phyloP scores from a whole-genome alignment of 176 grass and related monocot genomes.

The Avena insularis region DNA sequence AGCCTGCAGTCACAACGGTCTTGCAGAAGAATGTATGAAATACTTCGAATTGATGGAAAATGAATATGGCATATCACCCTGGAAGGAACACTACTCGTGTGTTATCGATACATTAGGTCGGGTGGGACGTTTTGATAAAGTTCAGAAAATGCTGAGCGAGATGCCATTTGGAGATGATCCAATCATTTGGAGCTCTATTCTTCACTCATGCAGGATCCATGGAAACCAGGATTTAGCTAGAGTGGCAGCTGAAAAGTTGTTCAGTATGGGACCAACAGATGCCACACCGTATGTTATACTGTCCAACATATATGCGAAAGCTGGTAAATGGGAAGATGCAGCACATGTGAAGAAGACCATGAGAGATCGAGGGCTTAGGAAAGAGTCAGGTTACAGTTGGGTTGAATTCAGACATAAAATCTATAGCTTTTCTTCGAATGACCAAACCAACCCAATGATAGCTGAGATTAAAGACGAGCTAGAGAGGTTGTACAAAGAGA shows the following conservation, averaged over 20 bases:
- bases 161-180: slow-evolving; percentile 69
- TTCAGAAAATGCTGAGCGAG: slow-evolving; percentile 66
- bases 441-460: slow-evolving; percentile 75
- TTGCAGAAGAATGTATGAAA: slow-evolving; percentile 71
- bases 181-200: slow-evolving; percentile 90
- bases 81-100: slow-evolving; percentile 86
- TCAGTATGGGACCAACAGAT: slow-evolving; percentile 62
- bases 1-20: slow-evolving; percentile 79
- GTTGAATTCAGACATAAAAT: slow-evolving; percentile 83
- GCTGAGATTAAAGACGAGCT: slow-evolving; percentile 68
- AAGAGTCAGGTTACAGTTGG: slow-evolving; percentile 88
- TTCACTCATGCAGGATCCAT: slow-evolving; percentile 86
- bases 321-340: slow-evolving; percentile 74
- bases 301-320: slow-evolving; percentile 92
- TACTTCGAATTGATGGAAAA: slow-evolving; percentile 77
- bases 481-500: slow-evolving; percentile 74
- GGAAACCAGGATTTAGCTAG: slow-evolving; percentile 76
- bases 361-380: slow-evolving; percentile 77
- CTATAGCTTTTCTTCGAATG: slow-evolving; percentile 85
- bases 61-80: slow-evolving; percentile 59
- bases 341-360: slow-evolving; percentile 81
- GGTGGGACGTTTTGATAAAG: slow-evolving; percentile 62
- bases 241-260: slow-evolving; percentile 80
- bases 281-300: slow-evolving; percentile 68
- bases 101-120: slow-evolving; percentile 76